A percentile compares a stretch with the other conserved stretches of the same genome.
Conservation (phyloP, 257 asterid species). For the Plectranthus barbatus region DNA sequence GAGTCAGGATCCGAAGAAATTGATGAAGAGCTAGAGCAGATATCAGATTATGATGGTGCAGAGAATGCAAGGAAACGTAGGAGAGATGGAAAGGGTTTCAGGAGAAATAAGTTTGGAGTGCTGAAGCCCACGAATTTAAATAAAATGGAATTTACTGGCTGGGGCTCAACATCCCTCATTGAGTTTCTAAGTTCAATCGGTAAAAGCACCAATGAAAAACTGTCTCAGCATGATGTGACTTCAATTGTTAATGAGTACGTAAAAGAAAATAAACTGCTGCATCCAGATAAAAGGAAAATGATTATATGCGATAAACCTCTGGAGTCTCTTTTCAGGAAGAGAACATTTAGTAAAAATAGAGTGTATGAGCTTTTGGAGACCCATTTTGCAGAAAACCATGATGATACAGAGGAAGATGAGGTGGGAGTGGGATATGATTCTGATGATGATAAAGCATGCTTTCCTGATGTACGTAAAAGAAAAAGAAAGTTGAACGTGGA, state of each 20-base stretch:
- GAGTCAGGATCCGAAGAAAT: conserved; percentile 36
- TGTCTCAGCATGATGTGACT: conserved; percentile 51
- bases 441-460: conserved; percentile 17
- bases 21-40: conserved; percentile 22
- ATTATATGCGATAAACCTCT: conserved; percentile 50
- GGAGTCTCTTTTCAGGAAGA: conserved; percentile 42
- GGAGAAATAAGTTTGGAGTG: conserved; percentile 14
- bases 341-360: conserved; percentile 22
- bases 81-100: conserved; percentile 25
- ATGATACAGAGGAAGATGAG: conserved; percentile 48
- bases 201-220: conserved; percentile 30
- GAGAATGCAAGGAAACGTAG: conserved; percentile 17
- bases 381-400: conserved; percentile 52
- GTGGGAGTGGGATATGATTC: conserved; percentile 18
- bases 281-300: conserved; percentile 43
- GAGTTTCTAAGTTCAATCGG: conserved; percentile 61
- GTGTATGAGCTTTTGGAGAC: conserved; percentile 47
- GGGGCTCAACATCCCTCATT: conserved; percentile 72
- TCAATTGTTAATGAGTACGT: conserved; percentile 40
- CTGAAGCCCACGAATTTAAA: conserved; percentile 26
- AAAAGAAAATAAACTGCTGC: conserved; percentile 37
- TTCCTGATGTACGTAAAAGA: conserved; percentile 16
- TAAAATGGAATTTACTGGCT: conserved; percentile 46
- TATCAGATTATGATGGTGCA: conserved; percentile 35
- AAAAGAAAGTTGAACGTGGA: conserved; percentile 24